Conservation (phyloP, 2,329 filamentous ascomycete species). For the Pseudocercospora fuligena region DNA sequence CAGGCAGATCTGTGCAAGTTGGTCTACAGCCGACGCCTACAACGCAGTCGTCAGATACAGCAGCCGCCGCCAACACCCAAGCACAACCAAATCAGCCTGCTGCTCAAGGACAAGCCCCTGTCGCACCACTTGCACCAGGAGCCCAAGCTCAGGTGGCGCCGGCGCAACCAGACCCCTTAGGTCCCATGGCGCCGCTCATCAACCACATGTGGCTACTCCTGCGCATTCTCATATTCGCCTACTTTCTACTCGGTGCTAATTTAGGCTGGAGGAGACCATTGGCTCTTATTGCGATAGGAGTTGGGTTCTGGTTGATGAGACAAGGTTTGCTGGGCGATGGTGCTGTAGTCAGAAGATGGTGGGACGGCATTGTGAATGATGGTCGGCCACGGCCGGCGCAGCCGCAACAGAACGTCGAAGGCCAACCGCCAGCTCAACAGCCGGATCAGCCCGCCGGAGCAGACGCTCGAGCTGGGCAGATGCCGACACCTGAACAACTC, state of each 20-base stretch:
- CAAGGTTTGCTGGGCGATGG: slow-evolving; percentile 49
- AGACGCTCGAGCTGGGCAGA: slow-evolving; percentile 24
- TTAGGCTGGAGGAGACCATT: slow-evolving; percentile 50
- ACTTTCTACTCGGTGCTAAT: slow-evolving; percentile 59
- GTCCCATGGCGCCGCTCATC: slow-evolving; percentile 43
- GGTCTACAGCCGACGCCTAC: slow-evolving; percentile 23
- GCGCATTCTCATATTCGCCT: slow-evolving; percentile 63
- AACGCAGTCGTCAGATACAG: slow-evolving; percentile 1
- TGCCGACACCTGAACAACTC: slow-evolving; percentile 48
- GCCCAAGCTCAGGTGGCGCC: slow-evolving; percentile 21
- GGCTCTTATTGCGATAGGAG: slow-evolving; percentile 46
- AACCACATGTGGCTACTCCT: slow-evolving; percentile 61
- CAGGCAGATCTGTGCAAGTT: not conserved
- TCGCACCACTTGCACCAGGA: slow-evolving; percentile 21
- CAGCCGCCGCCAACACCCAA: not conserved
- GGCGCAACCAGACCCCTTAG: slow-evolving; percentile 22
- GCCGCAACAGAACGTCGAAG: slow-evolving; percentile 16
- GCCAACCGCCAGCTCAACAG: slow-evolving; percentile 17
- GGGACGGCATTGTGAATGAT: slow-evolving; percentile 49
- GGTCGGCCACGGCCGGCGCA: slow-evolving; percentile 22
- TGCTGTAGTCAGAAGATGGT: slow-evolving; percentile 46
- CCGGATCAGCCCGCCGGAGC: slow-evolving; percentile 1
- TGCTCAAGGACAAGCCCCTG: slow-evolving; percentile 22
- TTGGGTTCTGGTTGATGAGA: slow-evolving; percentile 49
- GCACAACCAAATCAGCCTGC: slow-evolving; percentile 10